Conservation (phyloP, 2,329 filamentous ascomycete genomes). For the Cladosporium sp. region DNA sequence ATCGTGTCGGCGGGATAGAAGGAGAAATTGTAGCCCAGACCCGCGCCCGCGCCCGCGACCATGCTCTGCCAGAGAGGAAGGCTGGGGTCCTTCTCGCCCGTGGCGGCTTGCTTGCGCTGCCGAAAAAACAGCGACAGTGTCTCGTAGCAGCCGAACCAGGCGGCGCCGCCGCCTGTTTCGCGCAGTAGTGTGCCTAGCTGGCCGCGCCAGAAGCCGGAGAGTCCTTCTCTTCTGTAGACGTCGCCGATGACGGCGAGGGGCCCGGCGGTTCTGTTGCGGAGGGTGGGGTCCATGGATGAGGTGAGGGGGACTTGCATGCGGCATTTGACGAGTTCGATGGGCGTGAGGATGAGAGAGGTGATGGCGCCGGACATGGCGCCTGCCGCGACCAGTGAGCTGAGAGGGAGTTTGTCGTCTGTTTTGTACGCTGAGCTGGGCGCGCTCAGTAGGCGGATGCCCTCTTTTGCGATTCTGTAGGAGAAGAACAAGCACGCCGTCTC, state of each 20-base stretch:
- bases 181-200: constrained; percentile 91
- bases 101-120: constrained; percentile 38
- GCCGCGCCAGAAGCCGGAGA: constrained; percentile 90
- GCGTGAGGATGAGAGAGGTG: constrained; percentile 86
- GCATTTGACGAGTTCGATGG: constrained; percentile 96
- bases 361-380: constrained; percentile 85
- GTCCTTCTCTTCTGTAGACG: constrained; percentile 76
- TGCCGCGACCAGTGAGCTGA: constrained; percentile 71
- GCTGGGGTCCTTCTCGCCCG: constrained; percentile 39
- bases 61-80: constrained; percentile 85
- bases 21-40: constrained; percentile 92
- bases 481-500: constrained; percentile 93
- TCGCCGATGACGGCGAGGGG: constrained; percentile 70
- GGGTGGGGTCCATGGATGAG: constrained; percentile 24
- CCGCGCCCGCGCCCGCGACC: constrained; percentile 78
- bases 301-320: constrained; percentile 79
- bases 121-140: constrained; percentile 66
- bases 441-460: constrained; percentile 49
- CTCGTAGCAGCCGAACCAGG: constrained; percentile 94
- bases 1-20: constrained; percentile 98
- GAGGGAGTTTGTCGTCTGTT: constrained; percentile 55
- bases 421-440: constrained; percentile 32
- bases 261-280: constrained; percentile 25
- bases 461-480: constrained; percentile 66
- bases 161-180: constrained; percentile 87